A percentile compares a stretch with the other conserved stretches of the same genome.
phyloP scores from a whole-genome alignment of 768 basidiomycete species.

The Mycena galopus region DNA sequence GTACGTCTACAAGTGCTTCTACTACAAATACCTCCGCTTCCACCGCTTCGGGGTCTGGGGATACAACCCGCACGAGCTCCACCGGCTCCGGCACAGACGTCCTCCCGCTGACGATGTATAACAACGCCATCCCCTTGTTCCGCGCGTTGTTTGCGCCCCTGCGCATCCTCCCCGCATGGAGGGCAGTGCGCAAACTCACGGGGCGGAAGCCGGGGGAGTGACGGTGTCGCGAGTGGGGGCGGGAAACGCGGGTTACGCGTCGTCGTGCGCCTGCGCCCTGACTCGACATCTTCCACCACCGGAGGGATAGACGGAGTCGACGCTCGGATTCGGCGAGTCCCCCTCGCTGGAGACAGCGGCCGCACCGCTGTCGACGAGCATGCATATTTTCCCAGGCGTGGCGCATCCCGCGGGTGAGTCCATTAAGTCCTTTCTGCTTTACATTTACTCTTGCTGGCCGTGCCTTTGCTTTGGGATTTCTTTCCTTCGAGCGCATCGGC shows the following conservation, averaged over 20 bases:
- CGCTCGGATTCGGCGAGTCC: slow-evolving; percentile 57
- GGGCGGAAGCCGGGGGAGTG: slow-evolving; percentile 52
- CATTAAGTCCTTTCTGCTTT: neutral
- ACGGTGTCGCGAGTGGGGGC: neutral
- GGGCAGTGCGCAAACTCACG: slow-evolving; percentile 72
- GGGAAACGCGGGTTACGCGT: slow-evolving; percentile 39
- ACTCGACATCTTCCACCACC: too few relatives aligned
- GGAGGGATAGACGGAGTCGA: too few relatives aligned
- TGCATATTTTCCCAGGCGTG: slow-evolving; percentile 74
- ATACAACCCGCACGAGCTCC: too few relatives aligned
- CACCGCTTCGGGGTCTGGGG: neutral
- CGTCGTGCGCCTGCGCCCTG: slow-evolving; percentile 37
- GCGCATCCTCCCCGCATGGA: slow-evolving; percentile 83
- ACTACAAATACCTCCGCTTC: slow-evolving; percentile 38
- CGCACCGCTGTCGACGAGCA: slow-evolving; percentile 59
- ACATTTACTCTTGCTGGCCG: neutral
- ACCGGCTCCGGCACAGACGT: slow-evolving; percentile 50
- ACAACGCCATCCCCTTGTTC: slow-evolving; percentile 87
- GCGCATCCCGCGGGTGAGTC: slow-evolving; percentile 65
- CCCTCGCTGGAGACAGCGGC: slow-evolving; percentile 53
- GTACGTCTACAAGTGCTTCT: too few relatives aligned
- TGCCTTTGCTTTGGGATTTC: too few relatives aligned
- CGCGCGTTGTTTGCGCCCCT: slow-evolving; percentile 81
- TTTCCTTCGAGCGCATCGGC: too few relatives aligned
- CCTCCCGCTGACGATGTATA: slow-evolving; percentile 85